A percentile compares a stretch with the other conserved stretches of the same genome.
These are phyloP conservation scores for Podosphaera fusca DNA, from an alignment of 2,329 filamentous ascomycete species.

Conservation along the genomic window DNA sequence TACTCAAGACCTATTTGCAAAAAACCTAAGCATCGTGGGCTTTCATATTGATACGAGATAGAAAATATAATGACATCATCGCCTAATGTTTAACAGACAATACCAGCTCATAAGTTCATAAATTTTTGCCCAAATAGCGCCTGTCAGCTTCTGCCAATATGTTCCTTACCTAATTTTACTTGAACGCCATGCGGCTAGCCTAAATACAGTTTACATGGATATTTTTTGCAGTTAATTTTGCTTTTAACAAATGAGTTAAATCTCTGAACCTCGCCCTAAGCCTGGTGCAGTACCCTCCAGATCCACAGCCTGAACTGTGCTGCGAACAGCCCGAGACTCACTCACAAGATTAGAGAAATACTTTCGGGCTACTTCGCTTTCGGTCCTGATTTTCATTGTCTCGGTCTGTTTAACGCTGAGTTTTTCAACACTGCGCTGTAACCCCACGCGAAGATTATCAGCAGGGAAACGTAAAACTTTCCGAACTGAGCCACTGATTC, in stretches of 20 bases:
- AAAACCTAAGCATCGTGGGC: too few relatives aligned
- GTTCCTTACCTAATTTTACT: neutral
- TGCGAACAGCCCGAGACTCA: conserved; percentile 30
- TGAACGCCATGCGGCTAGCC: neutral
- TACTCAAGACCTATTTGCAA: too few relatives aligned
- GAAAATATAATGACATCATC: too few relatives aligned
- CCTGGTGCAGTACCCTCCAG: conserved; percentile 15
- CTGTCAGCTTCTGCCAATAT: neutral
- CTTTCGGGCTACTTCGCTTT: conserved; percentile 70
- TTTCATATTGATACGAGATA: too few relatives aligned
- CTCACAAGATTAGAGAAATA: conserved; percentile 76
- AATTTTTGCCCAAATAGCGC: neutral
- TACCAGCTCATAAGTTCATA: neutral
- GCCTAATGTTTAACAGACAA: too few relatives aligned
- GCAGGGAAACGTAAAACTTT: conserved; percentile 75
- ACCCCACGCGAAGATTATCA: conserved; percentile 59
- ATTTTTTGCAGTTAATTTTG: neutral
- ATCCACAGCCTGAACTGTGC: conserved; percentile 15
- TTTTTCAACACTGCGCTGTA: conserved; percentile 70
- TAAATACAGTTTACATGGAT: neutral
- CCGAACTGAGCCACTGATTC: conserved; percentile 68
- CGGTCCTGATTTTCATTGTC: conserved; percentile 54
- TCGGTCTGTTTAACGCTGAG: conserved; percentile 58
- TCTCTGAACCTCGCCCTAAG: conserved; percentile 5
- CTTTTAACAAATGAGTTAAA: neutral